phyloP scores from a whole-genome alignment of 2,329 filamentous ascomycete genomes.

The Septoria linicola region DNA sequence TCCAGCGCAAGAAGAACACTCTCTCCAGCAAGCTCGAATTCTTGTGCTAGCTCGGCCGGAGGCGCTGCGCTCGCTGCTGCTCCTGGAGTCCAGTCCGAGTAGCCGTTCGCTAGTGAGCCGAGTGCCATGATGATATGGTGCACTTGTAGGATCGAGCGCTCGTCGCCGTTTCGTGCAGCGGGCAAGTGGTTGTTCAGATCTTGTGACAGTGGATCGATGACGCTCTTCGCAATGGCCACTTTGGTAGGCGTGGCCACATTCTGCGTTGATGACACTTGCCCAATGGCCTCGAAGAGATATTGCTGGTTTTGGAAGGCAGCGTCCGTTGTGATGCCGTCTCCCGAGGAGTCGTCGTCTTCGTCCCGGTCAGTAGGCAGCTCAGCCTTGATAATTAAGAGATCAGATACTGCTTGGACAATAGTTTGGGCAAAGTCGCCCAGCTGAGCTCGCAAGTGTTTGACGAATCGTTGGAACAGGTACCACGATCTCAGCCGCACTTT shows the following conservation, averaged over 20 bases:
- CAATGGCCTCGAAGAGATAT: constrained; percentile 91
- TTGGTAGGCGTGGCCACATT: constrained; percentile 80
- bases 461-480: constrained; percentile 93
- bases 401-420: constrained; percentile 84
- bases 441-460: constrained; percentile 80
- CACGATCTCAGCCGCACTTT: constrained; percentile 88
- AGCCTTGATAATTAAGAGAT: constrained; percentile 86
- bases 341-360: constrained; percentile 92
- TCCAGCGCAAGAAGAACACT: constrained; percentile 86
- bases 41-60: constrained; percentile 70
- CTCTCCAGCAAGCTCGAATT: constrained; percentile 84
- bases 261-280: constrained; percentile 80
- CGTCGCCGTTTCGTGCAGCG: constrained; percentile 75
- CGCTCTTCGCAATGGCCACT: constrained; percentile 78
- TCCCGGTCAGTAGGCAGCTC: constrained; percentile 75
- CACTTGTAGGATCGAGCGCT: constrained; percentile 79
- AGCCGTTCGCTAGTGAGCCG: constrained; percentile 86
- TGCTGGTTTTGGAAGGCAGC: constrained; percentile 87
- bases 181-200: constrained; percentile 81
- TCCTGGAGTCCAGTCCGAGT: constrained; percentile 80
- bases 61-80: constrained; percentile 52
- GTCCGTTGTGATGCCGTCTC: constrained; percentile 88
- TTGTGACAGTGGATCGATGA: constrained; percentile 85
- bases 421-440: constrained; percentile 88
- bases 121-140: constrained; percentile 97